phyloP scores from a whole-genome alignment of 2,329 filamentous ascomycete genomes.

The Verticillium klebahnii region DNA sequence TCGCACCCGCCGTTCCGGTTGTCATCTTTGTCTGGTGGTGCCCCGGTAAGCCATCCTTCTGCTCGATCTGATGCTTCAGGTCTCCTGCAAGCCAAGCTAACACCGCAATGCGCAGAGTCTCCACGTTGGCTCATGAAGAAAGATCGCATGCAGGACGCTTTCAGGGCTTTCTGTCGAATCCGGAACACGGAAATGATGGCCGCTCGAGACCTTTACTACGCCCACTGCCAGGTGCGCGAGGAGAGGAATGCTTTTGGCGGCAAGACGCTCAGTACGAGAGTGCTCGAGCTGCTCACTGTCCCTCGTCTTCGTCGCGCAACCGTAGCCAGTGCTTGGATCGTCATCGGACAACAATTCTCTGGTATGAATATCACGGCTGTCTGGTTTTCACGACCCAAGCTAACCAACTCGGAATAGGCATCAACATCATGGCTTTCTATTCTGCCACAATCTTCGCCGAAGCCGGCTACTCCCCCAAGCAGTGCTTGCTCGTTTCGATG shows the following conservation, averaged over 20 bases:
- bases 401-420: conserved; percentile 11
- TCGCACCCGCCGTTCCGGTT: conserved; percentile 52
- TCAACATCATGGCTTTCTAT: conserved; percentile 48
- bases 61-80: no score
- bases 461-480: conserved; percentile 34
- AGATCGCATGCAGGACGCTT: conserved; percentile 48
- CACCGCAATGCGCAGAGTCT: conserved; percentile 38
- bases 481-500: conserved; percentile 47
- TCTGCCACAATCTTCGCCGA: conserved; percentile 39
- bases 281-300: conserved; percentile 53
- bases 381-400: neutral
- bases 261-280: conserved; percentile 40
- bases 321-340: conserved; percentile 62
- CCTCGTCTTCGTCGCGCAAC: conserved; percentile 57
- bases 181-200: conserved; percentile 57
- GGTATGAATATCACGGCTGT: conserved; percentile 24
- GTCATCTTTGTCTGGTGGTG: conserved; percentile 53
- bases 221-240: conserved; percentile 33
- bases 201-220: conserved; percentile 59
- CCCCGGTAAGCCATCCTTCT: conserved; percentile 25
- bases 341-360: conserved; percentile 62
- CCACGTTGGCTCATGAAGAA: conserved; percentile 65
- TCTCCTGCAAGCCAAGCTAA: neutral
- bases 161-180: conserved; percentile 48
- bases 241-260: conserved; percentile 22